A percentile compares a stretch with the other conserved stretches of the same genome.
phyloP scores from a whole-genome alignment of 495 filamentous ascomycete genomes.

The Aspergillus affinis region DNA sequence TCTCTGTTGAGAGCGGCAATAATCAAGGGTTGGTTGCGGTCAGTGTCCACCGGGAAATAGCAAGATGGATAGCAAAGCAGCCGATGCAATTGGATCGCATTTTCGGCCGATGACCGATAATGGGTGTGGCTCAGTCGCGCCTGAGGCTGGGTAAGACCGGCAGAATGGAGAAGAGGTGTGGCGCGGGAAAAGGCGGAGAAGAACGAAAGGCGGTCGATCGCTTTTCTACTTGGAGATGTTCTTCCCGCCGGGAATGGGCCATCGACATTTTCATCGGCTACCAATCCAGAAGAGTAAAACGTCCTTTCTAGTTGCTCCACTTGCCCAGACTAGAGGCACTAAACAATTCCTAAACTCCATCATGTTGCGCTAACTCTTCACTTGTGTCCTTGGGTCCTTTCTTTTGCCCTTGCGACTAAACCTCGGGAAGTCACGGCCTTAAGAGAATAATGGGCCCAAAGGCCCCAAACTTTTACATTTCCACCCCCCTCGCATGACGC shows the following conservation, averaged over 20 bases:
- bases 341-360: not conserved
- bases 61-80: not conserved
- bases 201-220: no score
- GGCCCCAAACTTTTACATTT: not conserved
- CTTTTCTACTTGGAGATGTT: no score
- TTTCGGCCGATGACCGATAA: not conserved
- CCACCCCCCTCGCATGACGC: not conserved
- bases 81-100: constrained; percentile 1
- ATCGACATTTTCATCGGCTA: no score
- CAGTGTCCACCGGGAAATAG: no score
- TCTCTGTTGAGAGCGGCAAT: not conserved
- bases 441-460: not conserved
- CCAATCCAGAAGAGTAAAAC: not conserved
- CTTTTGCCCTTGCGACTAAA: not conserved
- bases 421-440: not conserved
- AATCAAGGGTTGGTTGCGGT: not conserved
- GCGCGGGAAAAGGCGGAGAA: not conserved
- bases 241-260: no score
- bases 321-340: not conserved
- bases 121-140: not conserved
- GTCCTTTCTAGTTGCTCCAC: not conserved
- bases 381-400: not conserved
- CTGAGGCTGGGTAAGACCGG: not conserved
- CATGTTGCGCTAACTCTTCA: not conserved
- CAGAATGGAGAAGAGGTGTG: not conserved